Evolutionary conservation across 352 stramenopile species (phyloP), one percentile per base, ranked within the genome.

Genomic region (Phytophthora syringae): DNA sequence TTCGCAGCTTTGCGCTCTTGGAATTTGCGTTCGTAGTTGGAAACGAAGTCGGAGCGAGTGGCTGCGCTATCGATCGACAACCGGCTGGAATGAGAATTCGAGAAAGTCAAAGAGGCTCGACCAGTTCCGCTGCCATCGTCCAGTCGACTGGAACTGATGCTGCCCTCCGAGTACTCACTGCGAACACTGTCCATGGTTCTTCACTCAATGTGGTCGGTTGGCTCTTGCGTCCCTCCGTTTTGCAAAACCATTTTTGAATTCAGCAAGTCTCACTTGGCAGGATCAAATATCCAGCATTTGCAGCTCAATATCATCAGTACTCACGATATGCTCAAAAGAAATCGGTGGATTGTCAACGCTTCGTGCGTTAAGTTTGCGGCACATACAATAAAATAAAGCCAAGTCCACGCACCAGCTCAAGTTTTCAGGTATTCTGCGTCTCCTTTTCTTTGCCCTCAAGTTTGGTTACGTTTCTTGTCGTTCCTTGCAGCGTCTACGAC

Each of bases 1-100:
- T 86, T 86, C 25, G 79, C 71, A 21, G 71, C 71, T 45, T 88
- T 86, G 13, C 76, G 79, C 18, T 81, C 59, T 20, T 72, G 67
- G 45, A 89, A 88, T 64, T 82, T 84, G 2, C 83, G 70, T 66
- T 89, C 81, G 40, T 75, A 88, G 56, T 50, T 84, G 42, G 63
- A 81, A 1, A 92, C 34, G 24, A 84, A 85, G 37, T 82, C 76
- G 7, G 79, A 81, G 9, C 83, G 80, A 5, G 77, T 78, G 0
- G 72, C 80, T 7, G 68, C 56, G 5, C 74, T 76, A 21, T 70
- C 60, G 30, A 56, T 64, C 5, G 67, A 74, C 1, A 71, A 13
- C 11, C 60, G 60, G 68, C 76, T 78, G 30, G 54, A 52, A 22
- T 74, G 52, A 0, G 71, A 84, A 30, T 67, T 73, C 0, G 77